Conservation (phyloP, 208 protist genomes). For the Leishmania arabica region DNA sequence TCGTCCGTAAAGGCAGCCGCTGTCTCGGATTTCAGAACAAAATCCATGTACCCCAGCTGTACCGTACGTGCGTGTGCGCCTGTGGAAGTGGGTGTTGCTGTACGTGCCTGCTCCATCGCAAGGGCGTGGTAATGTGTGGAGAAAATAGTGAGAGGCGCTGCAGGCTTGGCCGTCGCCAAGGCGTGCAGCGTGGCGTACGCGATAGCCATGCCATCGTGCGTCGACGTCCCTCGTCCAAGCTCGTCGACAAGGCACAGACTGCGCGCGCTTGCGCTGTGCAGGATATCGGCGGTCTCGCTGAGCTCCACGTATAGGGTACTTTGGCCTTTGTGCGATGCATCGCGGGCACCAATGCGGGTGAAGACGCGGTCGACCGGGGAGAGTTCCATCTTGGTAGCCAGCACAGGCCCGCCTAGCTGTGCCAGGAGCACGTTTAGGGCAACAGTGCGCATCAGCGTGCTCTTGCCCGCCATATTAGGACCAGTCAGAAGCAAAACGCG, state of each 20-base stretch:
- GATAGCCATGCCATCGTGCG: constrained; percentile 98
- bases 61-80: constrained; percentile 21
- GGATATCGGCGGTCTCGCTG: constrained; percentile 87
- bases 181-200: constrained; percentile 94
- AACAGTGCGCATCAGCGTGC: constrained; percentile 95
- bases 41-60: constrained; percentile 91
- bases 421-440: constrained; percentile 95
- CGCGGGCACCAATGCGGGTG: constrained; percentile 97
- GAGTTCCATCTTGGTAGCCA: constrained; percentile 63
- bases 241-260: constrained; percentile 99
- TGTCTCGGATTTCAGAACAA: constrained; percentile 43
- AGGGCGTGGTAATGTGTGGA: constrained; percentile 98
- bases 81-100: neutral
- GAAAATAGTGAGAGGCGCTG: constrained; percentile 91
- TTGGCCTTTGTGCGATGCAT: constrained; percentile 96
- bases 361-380: constrained; percentile 96
- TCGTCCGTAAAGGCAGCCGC: neutral
- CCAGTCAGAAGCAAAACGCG: constrained; percentile 95
- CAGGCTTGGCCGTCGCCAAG: constrained; percentile 38
- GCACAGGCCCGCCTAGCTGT: constrained; percentile 97
- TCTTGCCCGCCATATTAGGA: constrained; percentile 99
- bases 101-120: constrained; percentile 75
- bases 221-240: constrained; percentile 97
- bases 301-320: constrained; percentile 99
- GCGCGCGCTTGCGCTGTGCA: constrained; percentile 85